Evolutionary conservation across 2,329 filamentous ascomycete species (phyloP).

Genomic region (Elsinoe fawcettii): DNA sequence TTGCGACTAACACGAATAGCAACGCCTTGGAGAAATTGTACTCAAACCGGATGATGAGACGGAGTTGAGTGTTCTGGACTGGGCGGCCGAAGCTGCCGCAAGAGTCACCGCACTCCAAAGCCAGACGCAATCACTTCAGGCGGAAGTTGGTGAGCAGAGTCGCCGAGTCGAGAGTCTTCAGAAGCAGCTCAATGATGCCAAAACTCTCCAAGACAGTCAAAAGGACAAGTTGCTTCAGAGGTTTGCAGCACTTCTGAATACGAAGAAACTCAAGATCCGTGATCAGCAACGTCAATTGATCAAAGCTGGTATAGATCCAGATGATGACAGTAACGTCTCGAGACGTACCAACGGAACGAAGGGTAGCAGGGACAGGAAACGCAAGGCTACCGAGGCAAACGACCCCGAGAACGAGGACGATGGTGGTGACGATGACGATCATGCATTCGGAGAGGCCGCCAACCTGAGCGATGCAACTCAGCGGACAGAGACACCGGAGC

Average conservation of each 20-base stretch:
- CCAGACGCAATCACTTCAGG: constrained; percentile 35
- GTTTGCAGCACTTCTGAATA: constrained; percentile 63
- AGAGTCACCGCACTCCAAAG: constrained; percentile 32
- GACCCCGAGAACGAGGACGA: constrained; percentile 35
- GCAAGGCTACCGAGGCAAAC: constrained; percentile 33
- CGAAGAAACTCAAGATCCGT: constrained; percentile 73
- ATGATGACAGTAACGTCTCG: constrained; percentile 18
- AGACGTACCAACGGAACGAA: not conserved
- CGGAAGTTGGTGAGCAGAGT: constrained; percentile 41
- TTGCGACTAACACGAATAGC: constrained; percentile 35
- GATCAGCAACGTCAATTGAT: constrained; percentile 60
- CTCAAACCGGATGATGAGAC: constrained; percentile 50
- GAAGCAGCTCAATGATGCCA: constrained; percentile 57
- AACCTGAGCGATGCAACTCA: constrained; percentile 2
- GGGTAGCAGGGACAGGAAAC: constrained; percentile 20
- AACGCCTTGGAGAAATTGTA: constrained; percentile 60
- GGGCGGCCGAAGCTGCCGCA: constrained; percentile 51
- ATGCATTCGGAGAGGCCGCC: constrained; percentile 7
- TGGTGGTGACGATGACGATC: constrained; percentile 28
- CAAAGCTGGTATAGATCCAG: constrained; percentile 53
- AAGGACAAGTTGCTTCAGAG: constrained; percentile 61
- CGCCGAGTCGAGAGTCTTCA: constrained; percentile 51
- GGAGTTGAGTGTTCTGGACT: constrained; percentile 59
- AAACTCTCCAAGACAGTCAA: constrained; percentile 57
- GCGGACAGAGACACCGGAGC: constrained; percentile 19